Evolutionary conservation across 305 asterid genomes (phyloP).

Genomic region (Solanum hybrid): DNA sequence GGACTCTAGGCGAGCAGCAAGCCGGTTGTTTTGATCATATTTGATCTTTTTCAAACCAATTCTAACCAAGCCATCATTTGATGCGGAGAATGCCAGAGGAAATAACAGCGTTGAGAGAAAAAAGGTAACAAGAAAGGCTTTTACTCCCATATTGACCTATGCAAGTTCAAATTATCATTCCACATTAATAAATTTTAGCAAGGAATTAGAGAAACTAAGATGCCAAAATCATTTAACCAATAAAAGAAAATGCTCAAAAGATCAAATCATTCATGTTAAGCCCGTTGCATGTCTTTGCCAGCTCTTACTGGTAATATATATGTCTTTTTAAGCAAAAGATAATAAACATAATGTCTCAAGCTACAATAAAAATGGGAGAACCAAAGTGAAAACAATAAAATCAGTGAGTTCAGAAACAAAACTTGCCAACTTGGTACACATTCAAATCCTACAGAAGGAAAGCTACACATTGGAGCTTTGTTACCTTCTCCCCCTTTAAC

Average conservation of each 20-base stretch:
- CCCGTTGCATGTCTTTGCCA: background rate
- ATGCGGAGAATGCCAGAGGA: constrained; percentile 34
- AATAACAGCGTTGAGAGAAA: constrained; percentile 40
- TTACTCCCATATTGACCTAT: constrained; percentile 51
- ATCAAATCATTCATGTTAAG: background rate
- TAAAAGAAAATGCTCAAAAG: background rate
- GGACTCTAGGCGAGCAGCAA: constrained; percentile 58
- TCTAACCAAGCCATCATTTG: constrained; percentile 66
- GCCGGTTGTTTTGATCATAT: constrained; percentile 50
- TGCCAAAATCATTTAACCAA: background rate
- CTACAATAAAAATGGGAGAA: background rate
- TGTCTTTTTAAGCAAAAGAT: background rate
- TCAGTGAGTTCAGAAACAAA: background rate
- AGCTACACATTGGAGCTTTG: background rate
- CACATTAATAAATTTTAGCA: background rate
- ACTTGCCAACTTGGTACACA: background rate
- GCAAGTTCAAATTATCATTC: background rate
- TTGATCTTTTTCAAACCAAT: constrained; percentile 68
- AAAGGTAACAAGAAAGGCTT: constrained; percentile 25
- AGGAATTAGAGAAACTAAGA: background rate
- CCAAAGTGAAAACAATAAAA: background rate
- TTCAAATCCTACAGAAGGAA: background rate
- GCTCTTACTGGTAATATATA: background rate
- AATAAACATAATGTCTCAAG: background rate
- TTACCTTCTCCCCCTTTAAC: background rate